Evolutionary conservation across 1,284 basidiomycete genomes (phyloP), one percentile per base, ranked within the genome.

Genomic region (Leccinum olivaceoglutinosum): DNA sequence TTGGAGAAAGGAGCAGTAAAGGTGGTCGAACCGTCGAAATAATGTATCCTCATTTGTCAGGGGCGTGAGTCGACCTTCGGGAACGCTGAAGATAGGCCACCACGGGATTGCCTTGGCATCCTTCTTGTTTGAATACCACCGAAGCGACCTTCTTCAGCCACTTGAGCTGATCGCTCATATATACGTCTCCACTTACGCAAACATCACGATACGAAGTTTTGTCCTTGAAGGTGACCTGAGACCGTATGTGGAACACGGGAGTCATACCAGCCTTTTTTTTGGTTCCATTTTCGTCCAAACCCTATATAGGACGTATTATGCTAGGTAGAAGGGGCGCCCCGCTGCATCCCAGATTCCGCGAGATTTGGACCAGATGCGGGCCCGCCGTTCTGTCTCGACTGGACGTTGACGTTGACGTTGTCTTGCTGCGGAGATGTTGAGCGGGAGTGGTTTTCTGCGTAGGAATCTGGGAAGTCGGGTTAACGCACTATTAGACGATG

Each of bases 101-200:
- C 62, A 99, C 94, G 12, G 96, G 94, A 79, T 99, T 98, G 64
- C 96, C 95, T 62, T 92, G 87, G 56, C 89, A 89, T 73, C 93
- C 87, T 64, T 94, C 93, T 67, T 92, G 88, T 66, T 90, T 82
- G 81, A 94, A 96, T 70, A 93, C 88, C 70, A 98, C 83, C 0
- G 87, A 89, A 60, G 90, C 96, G 65, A 98, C 94, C 77, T 93
- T 92, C 71, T 94, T 84, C 67, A 95, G 84, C 32, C 84, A 82
- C 78, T 95, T 95, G 70, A 94, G 84, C 70, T 92, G 90, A 74
- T 93, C 88, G 70, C 91, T 89, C 70, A 94, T 80, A 71, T 91
- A 96, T 62, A 94, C 87, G 51, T 91, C 89, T 55, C 96, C 97
- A 4, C 84, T 82, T 46, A 98, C 94, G 58, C 85, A 81, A 68